phyloP scores from a whole-genome alignment of 148 eudicot genomes.

The Rheum nobile region DNA sequence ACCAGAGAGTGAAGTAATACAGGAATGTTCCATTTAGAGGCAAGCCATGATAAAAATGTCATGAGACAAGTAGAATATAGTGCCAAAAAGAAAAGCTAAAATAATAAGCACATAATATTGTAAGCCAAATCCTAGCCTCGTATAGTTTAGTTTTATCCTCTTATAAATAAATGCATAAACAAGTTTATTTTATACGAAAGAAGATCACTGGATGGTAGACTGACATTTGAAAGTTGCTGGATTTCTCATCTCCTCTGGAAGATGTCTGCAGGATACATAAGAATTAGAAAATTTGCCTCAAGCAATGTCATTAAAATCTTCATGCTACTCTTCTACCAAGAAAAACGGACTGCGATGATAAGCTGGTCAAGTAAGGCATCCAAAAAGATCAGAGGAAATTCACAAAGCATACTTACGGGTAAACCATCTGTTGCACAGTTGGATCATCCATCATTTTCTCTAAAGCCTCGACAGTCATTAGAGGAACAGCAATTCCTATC shows the following conservation, averaged over 20 bases:
- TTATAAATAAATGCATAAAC: not conserved
- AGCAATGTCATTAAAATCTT: not conserved
- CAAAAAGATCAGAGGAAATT: not conserved
- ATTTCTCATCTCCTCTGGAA: constrained; percentile 97
- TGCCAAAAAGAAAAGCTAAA: not conserved
- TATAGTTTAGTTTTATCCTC: not conserved
- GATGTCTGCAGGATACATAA: constrained; percentile 42
- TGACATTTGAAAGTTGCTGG: constrained; percentile 84
- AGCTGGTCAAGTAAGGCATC: constrained; percentile 6
- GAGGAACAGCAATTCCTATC: constrained; percentile 34
- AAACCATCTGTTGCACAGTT: constrained; percentile 75
- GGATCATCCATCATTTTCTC: constrained; percentile 99
- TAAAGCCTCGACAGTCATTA: constrained; percentile 68
- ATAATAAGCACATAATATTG: not conserved
- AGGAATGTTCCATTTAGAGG: not conserved
- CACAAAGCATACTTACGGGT: constrained; percentile 42
- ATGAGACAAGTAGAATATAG: not conserved
- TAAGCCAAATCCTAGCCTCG: not conserved
- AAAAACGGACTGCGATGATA: not conserved
- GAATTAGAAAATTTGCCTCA: not conserved
- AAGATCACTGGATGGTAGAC: constrained; percentile 19
- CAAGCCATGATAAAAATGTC: not conserved
- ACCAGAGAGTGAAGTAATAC: not conserved
- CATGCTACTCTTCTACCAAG: not conserved
- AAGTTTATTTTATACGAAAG: not conserved